Conservation (phyloP, 2,329 filamentous ascomycete species). For the Trichoderma semiorbis region DNA sequence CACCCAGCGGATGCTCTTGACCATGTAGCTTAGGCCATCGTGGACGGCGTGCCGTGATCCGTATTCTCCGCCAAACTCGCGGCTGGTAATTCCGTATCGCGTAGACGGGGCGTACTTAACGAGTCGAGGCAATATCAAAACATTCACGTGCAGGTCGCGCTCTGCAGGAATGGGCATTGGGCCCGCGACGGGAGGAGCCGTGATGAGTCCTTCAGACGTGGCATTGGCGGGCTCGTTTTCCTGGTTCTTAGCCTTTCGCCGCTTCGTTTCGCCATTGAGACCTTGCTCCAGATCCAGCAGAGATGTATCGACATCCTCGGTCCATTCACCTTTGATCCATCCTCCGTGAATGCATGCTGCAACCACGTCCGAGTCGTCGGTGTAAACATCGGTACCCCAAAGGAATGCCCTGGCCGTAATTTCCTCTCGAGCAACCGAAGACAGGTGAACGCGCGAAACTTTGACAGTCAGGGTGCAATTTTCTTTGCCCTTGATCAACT, state of each 20-base stretch:
- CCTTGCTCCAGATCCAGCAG: conserved; percentile 57
- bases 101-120: conserved; percentile 72
- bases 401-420: conserved; percentile 77
- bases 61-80: conserved; percentile 65
- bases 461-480: conserved; percentile 91
- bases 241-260: conserved; percentile 31
- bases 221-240: conserved; percentile 31
- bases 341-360: conserved; percentile 91
- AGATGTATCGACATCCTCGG: conserved; percentile 67
- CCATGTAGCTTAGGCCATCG: conserved; percentile 86
- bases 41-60: conserved; percentile 52
- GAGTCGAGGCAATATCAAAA: conserved; percentile 77
- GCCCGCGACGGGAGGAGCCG: conserved; percentile 53
- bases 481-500: conserved; percentile 67
- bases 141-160: conserved; percentile 80
- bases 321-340: conserved; percentile 87
- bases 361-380: conserved; percentile 90
- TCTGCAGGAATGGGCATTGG: conserved; percentile 63
- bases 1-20: conserved; percentile 80
- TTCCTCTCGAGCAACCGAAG: conserved; percentile 67
- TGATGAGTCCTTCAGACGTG: conserved; percentile 44
- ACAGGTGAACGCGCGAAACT: conserved; percentile 75
- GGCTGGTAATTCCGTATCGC: conserved; percentile 76
- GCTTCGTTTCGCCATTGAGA: conserved; percentile 26
- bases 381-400: conserved; percentile 94